Evolutionary conservation across 2,329 filamentous ascomycete species (phyloP).

Genomic region (Pseudogymnoascus sp.): DNA sequence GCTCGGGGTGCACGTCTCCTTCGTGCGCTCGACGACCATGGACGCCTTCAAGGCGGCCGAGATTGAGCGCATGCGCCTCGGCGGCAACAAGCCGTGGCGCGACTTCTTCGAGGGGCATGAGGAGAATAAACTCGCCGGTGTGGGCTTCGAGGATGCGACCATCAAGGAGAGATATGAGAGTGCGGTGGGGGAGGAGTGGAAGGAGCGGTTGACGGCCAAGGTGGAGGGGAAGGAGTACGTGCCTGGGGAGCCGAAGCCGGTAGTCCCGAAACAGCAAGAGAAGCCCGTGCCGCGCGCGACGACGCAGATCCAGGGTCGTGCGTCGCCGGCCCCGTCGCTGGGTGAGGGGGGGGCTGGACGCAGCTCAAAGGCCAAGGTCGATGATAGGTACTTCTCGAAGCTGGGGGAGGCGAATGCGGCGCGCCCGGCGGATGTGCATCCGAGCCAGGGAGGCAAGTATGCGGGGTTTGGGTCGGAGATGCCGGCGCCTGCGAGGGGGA

Average conservation of each 20-base stretch:
- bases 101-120: constrained; percentile 73
- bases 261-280: constrained; percentile 30
- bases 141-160: constrained; percentile 73
- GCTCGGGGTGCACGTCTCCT: constrained; percentile 95
- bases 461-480: constrained; percentile 79
- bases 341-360: constrained; percentile 20
- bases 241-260: constrained; percentile 51
- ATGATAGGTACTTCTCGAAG: constrained; percentile 85
- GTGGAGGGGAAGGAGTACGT: constrained; percentile 85
- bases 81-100: constrained; percentile 83
- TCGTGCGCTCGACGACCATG: constrained; percentile 96
- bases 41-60: constrained; percentile 93
- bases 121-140: constrained; percentile 57
- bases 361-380: constrained; percentile 49
- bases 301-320: constrained; percentile 10
- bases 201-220: constrained; percentile 78
- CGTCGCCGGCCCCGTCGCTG: constrained; percentile 15
- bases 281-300: constrained; percentile 29
- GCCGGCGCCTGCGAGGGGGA: constrained; percentile 39
- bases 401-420: constrained; percentile 77
- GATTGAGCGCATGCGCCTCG: constrained; percentile 86
- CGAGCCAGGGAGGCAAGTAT: constrained; percentile 89
- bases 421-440: constrained; percentile 65
- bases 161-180: constrained; percentile 87
- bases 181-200: constrained; percentile 89